Conservation (phyloP, 257 asterid species). For the Salvia miltiorrhiza region DNA sequence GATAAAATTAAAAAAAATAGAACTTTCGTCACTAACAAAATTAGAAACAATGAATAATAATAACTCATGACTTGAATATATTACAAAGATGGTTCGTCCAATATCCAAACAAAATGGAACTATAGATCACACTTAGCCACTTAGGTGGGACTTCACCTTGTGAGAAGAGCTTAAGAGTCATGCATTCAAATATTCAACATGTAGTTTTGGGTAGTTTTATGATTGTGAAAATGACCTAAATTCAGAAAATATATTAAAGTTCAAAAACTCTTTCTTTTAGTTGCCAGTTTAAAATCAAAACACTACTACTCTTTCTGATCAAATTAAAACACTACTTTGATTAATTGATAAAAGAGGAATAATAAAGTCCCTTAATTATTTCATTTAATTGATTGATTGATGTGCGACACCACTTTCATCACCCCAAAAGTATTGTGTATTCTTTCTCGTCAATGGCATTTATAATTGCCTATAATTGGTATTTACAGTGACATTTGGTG, state of each 20-base stretch:
- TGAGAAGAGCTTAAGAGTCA: too few species aligned
- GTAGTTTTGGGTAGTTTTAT: too few species aligned
- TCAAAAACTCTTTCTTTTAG: background rate
- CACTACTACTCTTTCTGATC: too few species aligned
- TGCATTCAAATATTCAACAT: too few species aligned
- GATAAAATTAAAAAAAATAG: too few species aligned
- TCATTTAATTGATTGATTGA: background rate
- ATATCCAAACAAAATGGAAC: too few species aligned
- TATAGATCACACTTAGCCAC: too few species aligned
- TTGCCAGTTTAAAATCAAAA: background rate
- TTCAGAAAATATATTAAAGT: background rate
- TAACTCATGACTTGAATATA: too few species aligned
- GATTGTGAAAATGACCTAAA: background rate
- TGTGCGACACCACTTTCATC: background rate
- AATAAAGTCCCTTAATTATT: background rate
- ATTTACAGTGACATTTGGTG: background rate
- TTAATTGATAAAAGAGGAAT: background rate
- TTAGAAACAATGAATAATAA: too few species aligned
- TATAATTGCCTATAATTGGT: background rate
- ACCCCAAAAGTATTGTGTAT: background rate
- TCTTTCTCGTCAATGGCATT: background rate
- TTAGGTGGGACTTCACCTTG: too few species aligned
- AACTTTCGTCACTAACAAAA: too few species aligned
- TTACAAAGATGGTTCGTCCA: too few species aligned
- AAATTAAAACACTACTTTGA: conserved; percentile 2